Evolutionary conservation across 2,329 filamentous ascomycete genomes (phyloP), one percentile per base, ranked within the genome.

Genomic region (Cladosporium austrohemisphaericum): DNA sequence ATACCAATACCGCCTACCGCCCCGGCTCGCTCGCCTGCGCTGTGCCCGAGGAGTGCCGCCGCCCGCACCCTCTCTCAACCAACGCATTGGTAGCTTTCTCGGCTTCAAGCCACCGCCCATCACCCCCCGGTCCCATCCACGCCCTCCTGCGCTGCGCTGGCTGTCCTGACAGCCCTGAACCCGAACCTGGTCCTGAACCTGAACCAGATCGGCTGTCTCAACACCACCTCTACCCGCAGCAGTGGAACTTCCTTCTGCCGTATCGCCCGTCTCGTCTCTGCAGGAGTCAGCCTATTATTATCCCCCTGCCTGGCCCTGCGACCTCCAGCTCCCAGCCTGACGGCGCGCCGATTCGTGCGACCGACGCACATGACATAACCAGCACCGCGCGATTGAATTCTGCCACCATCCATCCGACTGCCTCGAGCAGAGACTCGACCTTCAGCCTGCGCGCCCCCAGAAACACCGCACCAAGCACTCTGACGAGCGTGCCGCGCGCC

Each of bases 331-430:
- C 22, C 43, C 43, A 28, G 41, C n/a, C 41, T 25, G 33, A 19
- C 35, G 49, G 49, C 41, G 49, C 36, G 41, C 29, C 48, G 32
- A 35, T 33, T 26, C 20, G 16, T 26, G 49, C 29, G 48, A 28
- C 48, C 41, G 40, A 41, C 48, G 44, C 52, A 51, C 40, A 54
- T 56, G 55, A 56, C 52, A 56, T 56, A 57, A 50, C 45, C 25
- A 28, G 23, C 44, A 37, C 35, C 22, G 43, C 26, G 43, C 43
- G 23, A 18, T 31, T 45, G 25, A 20, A 26, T n/a, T 31, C 46
- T 33, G 32, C 11, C 40, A 50, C n/a, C 54, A 47, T 48, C 53
- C 32, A 28, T 10, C 41, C 46, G 19, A 31, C 41, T 38, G 40
- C 11, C 11, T 41, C 48, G 55, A 47, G 44, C 29, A 33, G 43